A percentile compares a stretch with the other conserved stretches of the same genome.
Conservation (phyloP, 2,329 filamentous ascomycete species). For the Golovinomyces cichoracearum region DNA sequence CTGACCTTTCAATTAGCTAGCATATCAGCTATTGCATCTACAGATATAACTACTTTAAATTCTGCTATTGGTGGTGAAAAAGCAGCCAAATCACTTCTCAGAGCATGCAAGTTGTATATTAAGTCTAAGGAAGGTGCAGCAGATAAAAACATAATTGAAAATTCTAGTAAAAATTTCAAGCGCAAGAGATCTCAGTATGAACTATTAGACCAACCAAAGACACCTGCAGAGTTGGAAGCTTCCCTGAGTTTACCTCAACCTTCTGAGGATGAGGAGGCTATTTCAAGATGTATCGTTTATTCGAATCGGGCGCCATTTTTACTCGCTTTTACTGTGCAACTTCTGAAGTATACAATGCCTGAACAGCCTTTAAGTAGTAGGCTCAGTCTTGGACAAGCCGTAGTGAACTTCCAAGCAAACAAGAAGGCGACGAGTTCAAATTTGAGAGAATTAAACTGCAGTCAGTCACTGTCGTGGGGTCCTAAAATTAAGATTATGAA, state of each 20-base stretch:
- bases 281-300: slow-evolving; percentile 31
- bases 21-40: slow-evolving; percentile 11
- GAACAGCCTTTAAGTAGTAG: slow-evolving; percentile 65
- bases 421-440: slow-evolving; percentile 53
- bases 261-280: slow-evolving; percentile 28
- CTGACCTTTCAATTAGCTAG: slow-evolving; percentile 4
- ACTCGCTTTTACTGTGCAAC: slow-evolving; percentile 48
- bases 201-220: slow-evolving; percentile 10
- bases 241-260: slow-evolving; percentile 32
- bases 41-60: slow-evolving; percentile 7
- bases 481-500: slow-evolving; percentile 44
- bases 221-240: slow-evolving; percentile 33
- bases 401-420: slow-evolving; percentile 57
- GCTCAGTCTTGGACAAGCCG: slow-evolving; percentile 57
- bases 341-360: slow-evolving; percentile 59
- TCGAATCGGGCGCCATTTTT: slow-evolving; percentile 67
- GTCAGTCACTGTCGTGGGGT: background rate
- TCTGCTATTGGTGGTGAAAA: slow-evolving; percentile 12
- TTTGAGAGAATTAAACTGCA: slow-evolving; percentile 25
- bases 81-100: slow-evolving; percentile 12
- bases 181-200: slow-evolving; percentile 12
- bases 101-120: slow-evolving; percentile 11
- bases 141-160: slow-evolving; percentile 6
- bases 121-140: slow-evolving; percentile 4
- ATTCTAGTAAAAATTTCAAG: slow-evolving; percentile 8